phyloP scores from a whole-genome alignment of 345 rosid species.

The Crucihimalaya himalaica region DNA sequence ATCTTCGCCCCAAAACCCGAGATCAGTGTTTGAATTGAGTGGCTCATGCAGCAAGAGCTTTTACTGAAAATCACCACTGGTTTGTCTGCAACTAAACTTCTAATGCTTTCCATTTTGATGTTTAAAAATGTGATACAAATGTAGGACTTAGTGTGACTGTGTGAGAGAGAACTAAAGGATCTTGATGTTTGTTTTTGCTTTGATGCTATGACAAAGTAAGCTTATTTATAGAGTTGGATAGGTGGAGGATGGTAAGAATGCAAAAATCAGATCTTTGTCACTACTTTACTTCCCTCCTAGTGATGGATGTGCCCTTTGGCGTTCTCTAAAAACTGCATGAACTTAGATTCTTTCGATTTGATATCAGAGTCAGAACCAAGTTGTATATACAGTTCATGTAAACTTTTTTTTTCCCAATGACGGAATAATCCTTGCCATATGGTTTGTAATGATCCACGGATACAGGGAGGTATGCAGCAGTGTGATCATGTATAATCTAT shows the following conservation, averaged over 20 bases:
- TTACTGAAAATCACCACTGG: conserved; percentile 90
- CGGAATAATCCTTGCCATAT: conserved; percentile 29
- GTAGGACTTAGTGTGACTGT: conserved; percentile 9
- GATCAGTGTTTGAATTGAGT: conserved; percentile 62
- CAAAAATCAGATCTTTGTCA: conserved; percentile 35
- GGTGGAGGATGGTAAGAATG: conserved; percentile 26
- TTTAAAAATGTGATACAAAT: conserved; percentile 13
- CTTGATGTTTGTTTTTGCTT: conserved; percentile 26
- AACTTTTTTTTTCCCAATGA: conserved; percentile 11
- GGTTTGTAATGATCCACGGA: conserved; percentile 35
- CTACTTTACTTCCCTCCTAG: conserved; percentile 33
- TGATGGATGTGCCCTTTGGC: conserved; percentile 39
- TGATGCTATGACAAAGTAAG: conserved; percentile 13
- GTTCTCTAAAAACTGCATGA: conserved; percentile 34
- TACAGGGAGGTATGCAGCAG: conserved; percentile 16
- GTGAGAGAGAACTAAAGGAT: conserved; percentile 19
- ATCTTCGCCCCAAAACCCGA: conserved; percentile 73
- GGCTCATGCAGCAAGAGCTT: conserved; percentile 80
- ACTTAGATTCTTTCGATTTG: conserved; percentile 23
- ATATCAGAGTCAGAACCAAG: conserved; percentile 28
- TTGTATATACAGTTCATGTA: conserved; percentile 40
- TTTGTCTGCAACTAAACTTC: conserved; percentile 57
- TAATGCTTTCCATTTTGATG: conserved; percentile 47
- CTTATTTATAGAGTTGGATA: conserved; percentile 36
- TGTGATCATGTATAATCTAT: conserved; percentile 17